These are phyloP conservation scores for Solanum sejunctum DNA, from an alignment of 257 asterid species.

Conservation along the genomic window DNA sequence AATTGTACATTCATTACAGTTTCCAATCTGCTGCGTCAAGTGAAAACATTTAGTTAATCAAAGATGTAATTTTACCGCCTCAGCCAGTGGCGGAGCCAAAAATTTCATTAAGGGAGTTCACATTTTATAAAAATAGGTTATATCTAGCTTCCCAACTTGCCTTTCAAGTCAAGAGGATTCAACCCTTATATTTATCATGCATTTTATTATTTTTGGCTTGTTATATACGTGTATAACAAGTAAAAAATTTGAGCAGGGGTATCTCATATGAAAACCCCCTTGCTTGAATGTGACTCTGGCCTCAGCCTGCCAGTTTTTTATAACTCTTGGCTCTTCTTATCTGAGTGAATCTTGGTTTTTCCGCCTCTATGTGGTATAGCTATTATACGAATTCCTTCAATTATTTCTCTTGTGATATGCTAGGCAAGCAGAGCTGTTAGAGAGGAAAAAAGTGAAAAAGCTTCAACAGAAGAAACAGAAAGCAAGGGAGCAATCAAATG, in stretches of 20 bases:
- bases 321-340: neutral
- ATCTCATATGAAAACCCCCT: neutral
- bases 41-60: neutral
- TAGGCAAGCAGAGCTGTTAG: constrained; percentile 59
- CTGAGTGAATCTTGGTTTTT: neutral
- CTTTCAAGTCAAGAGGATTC: neutral
- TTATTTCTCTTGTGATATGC: neutral
- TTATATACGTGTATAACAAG: neutral
- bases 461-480: constrained; percentile 77
- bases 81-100: neutral
- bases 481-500: constrained; percentile 36
- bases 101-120: neutral
- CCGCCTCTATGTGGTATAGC: neutral
- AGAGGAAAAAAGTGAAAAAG: constrained; percentile 69
- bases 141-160: neutral
- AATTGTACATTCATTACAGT: neutral
- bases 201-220: neutral
- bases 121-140: neutral
- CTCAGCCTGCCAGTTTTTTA: neutral
- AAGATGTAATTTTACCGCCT: neutral
- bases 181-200: neutral
- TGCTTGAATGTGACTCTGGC: neutral
- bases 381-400: neutral
- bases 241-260: neutral
- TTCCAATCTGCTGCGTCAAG: neutral